Evolutionary conservation across 495 filamentous ascomycete genomes (phyloP).

Genomic region (Annulohypoxylon stygium): DNA sequence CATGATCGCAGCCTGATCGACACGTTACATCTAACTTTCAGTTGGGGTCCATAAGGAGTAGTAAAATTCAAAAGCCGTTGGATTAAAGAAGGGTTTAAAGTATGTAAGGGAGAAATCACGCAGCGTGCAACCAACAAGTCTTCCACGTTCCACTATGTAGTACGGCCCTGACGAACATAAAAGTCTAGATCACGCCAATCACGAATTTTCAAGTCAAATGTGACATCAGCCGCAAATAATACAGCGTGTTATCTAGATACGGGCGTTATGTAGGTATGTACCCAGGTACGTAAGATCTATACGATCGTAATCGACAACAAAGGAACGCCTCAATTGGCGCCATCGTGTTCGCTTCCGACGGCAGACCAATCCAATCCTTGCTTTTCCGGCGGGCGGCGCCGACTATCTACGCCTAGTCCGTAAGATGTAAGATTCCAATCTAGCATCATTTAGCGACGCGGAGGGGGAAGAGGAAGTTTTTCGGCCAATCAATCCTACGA

Average conservation of each 20-base stretch:
- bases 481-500: slow-evolving; percentile 12
- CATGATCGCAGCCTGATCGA: slow-evolving; percentile 21
- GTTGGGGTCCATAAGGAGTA: not conserved
- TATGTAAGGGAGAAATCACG: not conserved
- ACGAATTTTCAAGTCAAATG: slow-evolving; percentile 5
- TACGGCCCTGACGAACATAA: not conserved
- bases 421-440: slow-evolving; percentile 16
- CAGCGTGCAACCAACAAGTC: slow-evolving; percentile 11
- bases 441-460: slow-evolving; percentile 7
- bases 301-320: not conserved
- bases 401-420: slow-evolving; percentile 17
- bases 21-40: not conserved
- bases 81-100: not conserved
- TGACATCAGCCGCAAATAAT: slow-evolving; percentile 27
- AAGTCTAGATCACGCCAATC: slow-evolving; percentile 19
- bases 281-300: not conserved
- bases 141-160: slow-evolving; percentile 14
- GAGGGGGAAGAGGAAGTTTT: not conserved
- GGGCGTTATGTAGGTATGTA: not conserved
- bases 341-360: not conserved
- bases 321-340: not conserved
- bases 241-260: not conserved
- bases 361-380: slow-evolving; percentile 20
- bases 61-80: not conserved
- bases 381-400: not conserved